Conservation (phyloP, 2,329 filamentous ascomycete species). For the Rhexocercosporidium sp. region DNA sequence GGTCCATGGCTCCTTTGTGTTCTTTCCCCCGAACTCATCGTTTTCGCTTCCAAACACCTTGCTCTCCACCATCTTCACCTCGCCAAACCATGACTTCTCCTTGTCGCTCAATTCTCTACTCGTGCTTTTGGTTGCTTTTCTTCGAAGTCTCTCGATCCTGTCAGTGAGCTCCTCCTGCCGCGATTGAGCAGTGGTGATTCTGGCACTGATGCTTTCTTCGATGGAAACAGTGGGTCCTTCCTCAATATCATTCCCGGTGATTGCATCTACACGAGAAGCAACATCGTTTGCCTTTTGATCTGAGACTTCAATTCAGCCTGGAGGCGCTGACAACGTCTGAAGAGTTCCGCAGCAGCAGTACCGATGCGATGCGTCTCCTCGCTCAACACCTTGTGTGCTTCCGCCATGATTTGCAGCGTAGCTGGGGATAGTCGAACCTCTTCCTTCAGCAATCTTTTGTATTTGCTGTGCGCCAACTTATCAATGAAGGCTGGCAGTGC, state of each 20-base stretch:
- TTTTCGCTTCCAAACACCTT: slow-evolving; percentile 40
- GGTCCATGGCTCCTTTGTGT: slow-evolving; percentile 55
- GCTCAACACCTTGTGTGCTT: slow-evolving; percentile 73
- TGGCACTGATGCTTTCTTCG: slow-evolving; percentile 62
- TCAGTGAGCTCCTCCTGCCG: slow-evolving; percentile 62
- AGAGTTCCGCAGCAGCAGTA: slow-evolving; percentile 73
- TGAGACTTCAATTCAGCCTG: slow-evolving; percentile 72
- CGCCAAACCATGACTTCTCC: slow-evolving; percentile 63
- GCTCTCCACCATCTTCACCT: slow-evolving; percentile 52
- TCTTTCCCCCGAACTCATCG: slow-evolving; percentile 5
- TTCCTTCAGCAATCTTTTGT: slow-evolving; percentile 67
- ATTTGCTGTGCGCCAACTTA: slow-evolving; percentile 61
- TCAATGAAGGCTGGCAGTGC: slow-evolving; percentile 61
- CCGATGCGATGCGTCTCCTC: slow-evolving; percentile 73
- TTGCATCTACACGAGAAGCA: slow-evolving; percentile 67
- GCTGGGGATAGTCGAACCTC: slow-evolving; percentile 73
- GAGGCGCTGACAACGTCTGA: slow-evolving; percentile 71
- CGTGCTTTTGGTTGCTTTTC: slow-evolving; percentile 54
- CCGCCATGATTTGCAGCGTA: slow-evolving; percentile 73
- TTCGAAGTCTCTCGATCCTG: slow-evolving; percentile 64
- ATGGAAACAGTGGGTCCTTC: slow-evolving; percentile 55
- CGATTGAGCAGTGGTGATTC: slow-evolving; percentile 58
- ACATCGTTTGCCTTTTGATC: slow-evolving; percentile 69
- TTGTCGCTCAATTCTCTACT: slow-evolving; percentile 64
- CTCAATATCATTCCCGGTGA: slow-evolving; percentile 63